Conservation (phyloP, 352 stramenopile species). For the Phytophthora constricta region DNA sequence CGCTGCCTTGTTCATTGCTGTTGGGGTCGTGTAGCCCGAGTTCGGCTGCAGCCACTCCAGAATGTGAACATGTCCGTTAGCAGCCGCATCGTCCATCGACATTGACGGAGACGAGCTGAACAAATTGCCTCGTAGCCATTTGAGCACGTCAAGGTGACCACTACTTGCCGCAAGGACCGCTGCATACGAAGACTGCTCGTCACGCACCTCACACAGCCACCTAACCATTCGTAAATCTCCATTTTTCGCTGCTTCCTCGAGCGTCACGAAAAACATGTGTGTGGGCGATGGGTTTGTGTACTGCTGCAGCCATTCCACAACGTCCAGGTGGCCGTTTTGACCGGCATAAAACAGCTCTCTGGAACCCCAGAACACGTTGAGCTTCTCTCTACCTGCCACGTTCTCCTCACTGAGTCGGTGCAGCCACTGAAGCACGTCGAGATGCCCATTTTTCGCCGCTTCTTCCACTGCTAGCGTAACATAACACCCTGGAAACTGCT, state of each 20-base stretch:
- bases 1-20: constrained; percentile 41
- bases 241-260: constrained; percentile 43
- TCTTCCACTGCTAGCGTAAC: constrained; percentile 41
- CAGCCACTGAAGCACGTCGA: constrained; percentile 49
- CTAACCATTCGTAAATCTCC: constrained; percentile 43
- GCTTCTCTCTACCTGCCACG: neutral
- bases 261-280: constrained; percentile 54
- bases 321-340: constrained; percentile 36
- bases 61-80: constrained; percentile 29
- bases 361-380: constrained; percentile 42
- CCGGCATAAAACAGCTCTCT: constrained; percentile 49
- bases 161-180: constrained; percentile 36
- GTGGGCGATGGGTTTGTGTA: constrained; percentile 40
- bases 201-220: constrained; percentile 42
- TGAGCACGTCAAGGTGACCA: constrained; percentile 44
- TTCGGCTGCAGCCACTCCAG: constrained; percentile 39
- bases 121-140: constrained; percentile 34
- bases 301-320: constrained; percentile 46
- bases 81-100: constrained; percentile 40
- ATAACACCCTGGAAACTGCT: constrained; percentile 34
- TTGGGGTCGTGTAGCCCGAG: constrained; percentile 14
- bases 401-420: constrained; percentile 18
- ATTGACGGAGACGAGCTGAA: constrained; percentile 32
- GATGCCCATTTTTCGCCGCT: constrained; percentile 37
- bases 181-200: constrained; percentile 44